Evolutionary conservation across 495 filamentous ascomycete species (phyloP), one percentile per base, ranked within the genome.

Genomic region (Xylaria intraflava): DNA sequence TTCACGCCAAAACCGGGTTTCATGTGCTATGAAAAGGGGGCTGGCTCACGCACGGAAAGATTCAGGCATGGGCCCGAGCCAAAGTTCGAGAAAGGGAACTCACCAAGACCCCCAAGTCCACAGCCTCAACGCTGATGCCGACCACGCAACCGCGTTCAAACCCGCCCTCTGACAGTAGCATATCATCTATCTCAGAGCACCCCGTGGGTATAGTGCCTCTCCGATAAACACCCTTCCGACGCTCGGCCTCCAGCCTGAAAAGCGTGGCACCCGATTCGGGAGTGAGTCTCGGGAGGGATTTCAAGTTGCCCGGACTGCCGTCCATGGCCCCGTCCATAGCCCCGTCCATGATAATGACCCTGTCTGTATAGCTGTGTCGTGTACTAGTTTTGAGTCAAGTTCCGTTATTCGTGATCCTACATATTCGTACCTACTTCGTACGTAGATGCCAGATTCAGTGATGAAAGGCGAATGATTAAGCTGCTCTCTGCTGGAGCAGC

Each of bases 81-180:
- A 46, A 38, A 49, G 46, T 17, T 49, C 42, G 47, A 45, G 5
- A 20, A 41, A 51, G 29, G 14, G 59, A 20, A 66, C 72, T 60
- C 49, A 75, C 72, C 61, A 68, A 39, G 12, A 73, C 38, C 3
- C 68, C 72, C 11, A 71, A 39, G 14, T 66, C 69, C 10, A 61
- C 68, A 8, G 68, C 69, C 59, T 79, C 74, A 0, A 66, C 52
- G 29, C 76, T 81, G 31, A 80, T 49, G 0, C 77, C 78, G 0
- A 78, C 69, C 0, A 81, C 72, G n/a, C 60, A 53, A 0, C 77
- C 78, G 11, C 70, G 57, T 58, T 75, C 69, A 3, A 78, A 61
- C 11, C 77, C 76, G 16, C 68, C 71, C 12, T 69, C 53, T 9
- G 78, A 52, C 14, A 80, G 60, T 10, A 77, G 60, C 17, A 67